Percentiles rank a stretch among this genome's conserved stretches.
Evolutionary conservation across 2,329 filamentous ascomycete species (phyloP).

Genomic region (Epichloe gansuensis): DNA sequence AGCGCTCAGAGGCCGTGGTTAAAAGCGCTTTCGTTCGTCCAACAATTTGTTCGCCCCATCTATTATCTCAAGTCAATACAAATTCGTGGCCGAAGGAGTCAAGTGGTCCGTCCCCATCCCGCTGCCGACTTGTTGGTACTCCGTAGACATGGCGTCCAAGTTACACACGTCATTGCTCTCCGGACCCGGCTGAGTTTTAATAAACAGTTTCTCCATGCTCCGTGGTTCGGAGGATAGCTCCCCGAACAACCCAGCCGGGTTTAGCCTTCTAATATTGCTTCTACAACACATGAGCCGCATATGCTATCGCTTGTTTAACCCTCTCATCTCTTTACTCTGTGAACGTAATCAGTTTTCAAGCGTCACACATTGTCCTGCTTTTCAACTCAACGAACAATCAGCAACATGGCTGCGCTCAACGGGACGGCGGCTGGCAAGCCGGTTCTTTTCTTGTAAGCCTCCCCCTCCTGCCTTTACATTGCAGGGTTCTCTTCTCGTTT

Average conservation of each 20-base stretch:
- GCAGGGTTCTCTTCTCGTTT: no score
- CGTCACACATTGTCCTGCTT: neutral
- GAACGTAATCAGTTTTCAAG: neutral
- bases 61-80: neutral
- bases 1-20: neutral
- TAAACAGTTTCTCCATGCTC: neutral
- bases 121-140: no score
- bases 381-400: conserved; percentile 10
- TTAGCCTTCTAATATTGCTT: neutral
- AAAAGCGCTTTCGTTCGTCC: neutral
- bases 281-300: neutral
- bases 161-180: no score
- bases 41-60: neutral
- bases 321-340: neutral
- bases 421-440: conserved; percentile 23
- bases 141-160: no score
- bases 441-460: conserved; percentile 31
- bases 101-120: no score
- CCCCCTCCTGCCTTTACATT: neutral
- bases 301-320: neutral
- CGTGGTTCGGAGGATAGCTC: no score
- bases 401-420: conserved; percentile 20
- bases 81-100: neutral
- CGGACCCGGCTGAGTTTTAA: neutral
- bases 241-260: no score